Evolutionary conservation across 495 filamentous ascomycete genomes (phyloP).

Genomic region (Zalerion maritima): DNA sequence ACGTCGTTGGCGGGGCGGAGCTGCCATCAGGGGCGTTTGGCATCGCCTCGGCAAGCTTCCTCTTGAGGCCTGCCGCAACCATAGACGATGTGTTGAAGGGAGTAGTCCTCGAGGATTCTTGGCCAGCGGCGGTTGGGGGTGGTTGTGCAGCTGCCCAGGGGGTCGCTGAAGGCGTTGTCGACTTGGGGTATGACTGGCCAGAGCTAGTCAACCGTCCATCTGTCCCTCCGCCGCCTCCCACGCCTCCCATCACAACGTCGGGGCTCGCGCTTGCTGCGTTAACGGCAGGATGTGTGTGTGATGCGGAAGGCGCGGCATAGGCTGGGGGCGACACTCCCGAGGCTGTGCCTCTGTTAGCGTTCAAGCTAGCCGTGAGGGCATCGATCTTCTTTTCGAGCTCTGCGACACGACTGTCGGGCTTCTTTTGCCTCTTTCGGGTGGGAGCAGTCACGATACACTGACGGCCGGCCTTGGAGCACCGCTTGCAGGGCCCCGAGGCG

Average conservation of each 20-base stretch:
- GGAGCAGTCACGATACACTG: slow-evolving; percentile 71
- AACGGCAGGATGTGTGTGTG: too few species aligned
- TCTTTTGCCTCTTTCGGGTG: slow-evolving; percentile 79
- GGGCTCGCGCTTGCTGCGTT: too few species aligned
- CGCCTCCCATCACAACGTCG: too few species aligned
- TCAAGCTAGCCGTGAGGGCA: slow-evolving; percentile 63
- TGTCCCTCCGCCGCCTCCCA: too few species aligned
- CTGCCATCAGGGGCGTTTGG: slow-evolving; percentile 8
- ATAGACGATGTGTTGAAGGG: too few species aligned
- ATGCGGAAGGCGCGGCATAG: too few species aligned
- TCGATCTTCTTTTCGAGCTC: slow-evolving; percentile 94
- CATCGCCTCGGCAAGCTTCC: slow-evolving; percentile 23
- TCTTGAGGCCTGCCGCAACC: slow-evolving; percentile 30
- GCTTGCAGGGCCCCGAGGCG: slow-evolving; percentile 61
- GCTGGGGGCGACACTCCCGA: too few species aligned
- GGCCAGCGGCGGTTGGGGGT: slow-evolving; percentile 16
- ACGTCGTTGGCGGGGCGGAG: slow-evolving; percentile 5
- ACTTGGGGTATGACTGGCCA: too few species aligned
- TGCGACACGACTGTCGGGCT: slow-evolving; percentile 79
- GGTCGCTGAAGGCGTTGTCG: slow-evolving; percentile 1
- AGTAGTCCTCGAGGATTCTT: too few species aligned
- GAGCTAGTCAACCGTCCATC: too few species aligned
- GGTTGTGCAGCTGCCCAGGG: slow-evolving; percentile 11
- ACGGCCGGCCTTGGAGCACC: slow-evolving; percentile 73
- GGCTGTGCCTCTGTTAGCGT: slow-evolving; percentile 41